Evolutionary conservation across 768 basidiomycete species (phyloP).

Genomic region (Lactarius vividus): DNA sequence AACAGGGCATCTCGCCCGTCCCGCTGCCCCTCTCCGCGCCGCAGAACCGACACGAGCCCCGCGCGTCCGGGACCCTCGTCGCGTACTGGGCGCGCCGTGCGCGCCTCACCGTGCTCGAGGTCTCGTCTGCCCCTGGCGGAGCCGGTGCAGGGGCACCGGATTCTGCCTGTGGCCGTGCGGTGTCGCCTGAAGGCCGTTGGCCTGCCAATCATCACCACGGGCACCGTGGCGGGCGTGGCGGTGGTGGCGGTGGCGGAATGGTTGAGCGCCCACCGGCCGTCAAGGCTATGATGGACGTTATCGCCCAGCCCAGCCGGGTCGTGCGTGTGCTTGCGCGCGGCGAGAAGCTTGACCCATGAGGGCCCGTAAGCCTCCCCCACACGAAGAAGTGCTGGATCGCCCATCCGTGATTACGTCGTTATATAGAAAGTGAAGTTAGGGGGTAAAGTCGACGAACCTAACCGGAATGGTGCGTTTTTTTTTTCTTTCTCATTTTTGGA

Average conservation of each 20-base stretch:
- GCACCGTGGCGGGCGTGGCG: constrained; percentile 12
- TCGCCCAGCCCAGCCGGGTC: constrained; percentile 69
- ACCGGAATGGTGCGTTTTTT: neutral
- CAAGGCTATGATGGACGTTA: constrained; percentile 78
- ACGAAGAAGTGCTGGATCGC: neutral
- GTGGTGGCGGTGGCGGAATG: constrained; percentile 41
- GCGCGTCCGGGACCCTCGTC: constrained; percentile 62
- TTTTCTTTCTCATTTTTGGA: neutral
- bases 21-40: constrained; percentile 60
- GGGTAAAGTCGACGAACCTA: neutral
- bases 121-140: constrained; percentile 40
- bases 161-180: constrained; percentile 21
- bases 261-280: constrained; percentile 79
- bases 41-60: constrained; percentile 58
- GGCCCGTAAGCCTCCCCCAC: neutral
- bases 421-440: neutral
- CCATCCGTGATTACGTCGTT: neutral
- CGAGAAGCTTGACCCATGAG: constrained; percentile 68
- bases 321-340: constrained; percentile 80
- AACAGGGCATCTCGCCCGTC: constrained; percentile 47
- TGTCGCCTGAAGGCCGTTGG: constrained; percentile 34
- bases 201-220: constrained; percentile 20
- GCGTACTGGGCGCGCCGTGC: constrained; percentile 66
- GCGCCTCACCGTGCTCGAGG: constrained; percentile 53
- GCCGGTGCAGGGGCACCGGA: neutral